Percentiles rank a stretch among this genome's conserved stretches.
Conservation (phyloP, 176 grass and related monocot genomes). For the Triticum monococcum region DNA sequence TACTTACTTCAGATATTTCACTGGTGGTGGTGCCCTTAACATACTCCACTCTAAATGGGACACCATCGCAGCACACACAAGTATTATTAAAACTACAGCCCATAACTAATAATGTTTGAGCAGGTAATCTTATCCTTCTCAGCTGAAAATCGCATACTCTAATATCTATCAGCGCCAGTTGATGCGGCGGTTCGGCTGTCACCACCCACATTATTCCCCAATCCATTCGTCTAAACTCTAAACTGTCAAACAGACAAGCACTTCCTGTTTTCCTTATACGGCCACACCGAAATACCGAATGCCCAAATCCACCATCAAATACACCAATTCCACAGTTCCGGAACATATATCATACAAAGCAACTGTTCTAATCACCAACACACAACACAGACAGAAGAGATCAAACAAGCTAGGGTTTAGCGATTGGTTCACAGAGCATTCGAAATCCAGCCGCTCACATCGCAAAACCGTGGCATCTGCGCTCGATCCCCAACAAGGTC, state of each 20-base stretch:
- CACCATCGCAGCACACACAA: neutral
- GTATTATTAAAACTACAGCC: constrained; percentile 17
- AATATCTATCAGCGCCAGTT: neutral
- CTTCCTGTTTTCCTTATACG: neutral
- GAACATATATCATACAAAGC: neutral
- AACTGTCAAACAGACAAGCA: neutral
- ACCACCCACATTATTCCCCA: neutral
- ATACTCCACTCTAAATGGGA: neutral
- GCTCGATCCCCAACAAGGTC: neutral
- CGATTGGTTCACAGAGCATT: neutral
- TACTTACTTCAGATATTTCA: neutral
- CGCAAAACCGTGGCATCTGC: neutral
- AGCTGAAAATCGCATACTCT: neutral
- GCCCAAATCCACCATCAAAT: neutral
- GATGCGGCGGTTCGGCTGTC: neutral
- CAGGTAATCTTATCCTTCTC: neutral
- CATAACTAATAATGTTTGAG: neutral
- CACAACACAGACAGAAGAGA: neutral
- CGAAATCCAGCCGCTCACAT: neutral
- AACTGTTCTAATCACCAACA: neutral
- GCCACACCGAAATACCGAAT: neutral
- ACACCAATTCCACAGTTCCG: neutral
- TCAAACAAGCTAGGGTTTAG: constrained; percentile 34
- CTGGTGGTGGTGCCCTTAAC: constrained; percentile 4
- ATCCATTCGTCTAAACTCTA: neutral